Conservation (phyloP, 2,329 filamentous ascomycete species). For the Xylaria sp. region DNA sequence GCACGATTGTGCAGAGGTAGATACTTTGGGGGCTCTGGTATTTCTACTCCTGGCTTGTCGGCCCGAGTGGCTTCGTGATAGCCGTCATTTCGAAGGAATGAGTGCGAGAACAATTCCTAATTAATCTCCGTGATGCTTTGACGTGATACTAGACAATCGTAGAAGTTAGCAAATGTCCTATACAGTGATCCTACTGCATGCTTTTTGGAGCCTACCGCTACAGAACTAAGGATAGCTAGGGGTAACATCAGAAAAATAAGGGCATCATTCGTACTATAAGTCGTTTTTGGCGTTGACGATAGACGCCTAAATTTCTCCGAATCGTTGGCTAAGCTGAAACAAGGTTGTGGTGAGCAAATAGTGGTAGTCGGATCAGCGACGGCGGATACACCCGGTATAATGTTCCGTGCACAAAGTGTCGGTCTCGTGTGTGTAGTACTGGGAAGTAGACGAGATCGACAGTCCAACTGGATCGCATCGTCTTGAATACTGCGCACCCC, state of each 20-base stretch:
- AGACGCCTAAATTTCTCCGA: constrained; percentile 10
- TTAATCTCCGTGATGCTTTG: constrained; percentile 50
- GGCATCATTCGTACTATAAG: constrained; percentile 34
- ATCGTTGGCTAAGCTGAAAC: constrained; percentile 39
- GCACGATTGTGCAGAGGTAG: constrained; percentile 26
- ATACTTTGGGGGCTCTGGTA: constrained; percentile 20
- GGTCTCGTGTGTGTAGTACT: constrained; percentile 39
- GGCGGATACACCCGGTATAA: constrained; percentile 40
- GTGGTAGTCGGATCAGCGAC: constrained; percentile 49
- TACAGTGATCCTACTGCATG: background rate
- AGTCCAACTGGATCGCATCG: constrained; percentile 29
- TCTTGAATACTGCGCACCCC: constrained; percentile 41
- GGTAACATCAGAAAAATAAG: background rate
- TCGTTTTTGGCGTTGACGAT: constrained; percentile 37
- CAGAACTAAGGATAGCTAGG: too few relatives aligned
- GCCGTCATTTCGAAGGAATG: constrained; percentile 7
- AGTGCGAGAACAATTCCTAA: constrained; percentile 42
- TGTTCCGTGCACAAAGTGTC: constrained; percentile 35
- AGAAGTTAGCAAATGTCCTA: constrained; percentile 4
- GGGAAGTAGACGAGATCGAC: constrained; percentile 42
- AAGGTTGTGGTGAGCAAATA: constrained; percentile 45
- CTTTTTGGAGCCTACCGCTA: background rate
- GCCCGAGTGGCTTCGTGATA: constrained; percentile 1
- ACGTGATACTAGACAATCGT: constrained; percentile 42
- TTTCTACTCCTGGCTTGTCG: constrained; percentile 8